Evolutionary conservation across 306 rosid species (phyloP), one percentile per base, ranked within the genome.

Genomic region (Trifolium subterraneum): DNA sequence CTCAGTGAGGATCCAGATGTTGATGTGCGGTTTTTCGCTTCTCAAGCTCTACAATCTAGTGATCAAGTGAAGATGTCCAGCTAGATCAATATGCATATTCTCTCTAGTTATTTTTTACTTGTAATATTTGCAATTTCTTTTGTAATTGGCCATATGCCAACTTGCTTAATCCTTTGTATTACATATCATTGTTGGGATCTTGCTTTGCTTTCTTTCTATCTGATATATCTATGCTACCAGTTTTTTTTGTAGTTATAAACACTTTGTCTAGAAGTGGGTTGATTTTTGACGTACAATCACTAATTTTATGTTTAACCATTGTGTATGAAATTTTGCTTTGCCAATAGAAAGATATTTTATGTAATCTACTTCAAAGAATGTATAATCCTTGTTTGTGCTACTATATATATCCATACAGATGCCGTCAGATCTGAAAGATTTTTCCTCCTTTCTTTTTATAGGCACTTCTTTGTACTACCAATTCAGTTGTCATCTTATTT

Each of bases 1-100:
- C 96, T 94, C 64, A 81, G 90, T 27, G 99, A 94, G 87, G 99
- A 94, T 79, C 97, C 99, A 25, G 99, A 94, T 74, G 99, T 94
- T 54, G 99, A 94, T 76, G 99, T 94, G 20, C 88, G 99, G 82
- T 94, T 88, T 81, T 94, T 87, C 5, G 96, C 99, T 18, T 88
- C 86, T 75, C 97, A 92, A 84, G 99, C 97, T 1, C 90, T 94
- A 41, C 96, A 88, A 64, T 84, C 98, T 48, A 86, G 84, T 64
- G 89, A 83, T 67, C 92, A 84, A 67, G 92, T 86, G 62, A 86
- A 83, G 87, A 92, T 87, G 95, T 87, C 95, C 75, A 82, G 90
- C 86, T 90, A 92, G 93, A 78, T 73, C 71, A 42, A 77, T 68
- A 41, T 72, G 55, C 79, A 35, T 78, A 12, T 39, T 64, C 61